Conservation (phyloP, 495 filamentous ascomycete genomes). For the Daldinia vernicosa region DNA sequence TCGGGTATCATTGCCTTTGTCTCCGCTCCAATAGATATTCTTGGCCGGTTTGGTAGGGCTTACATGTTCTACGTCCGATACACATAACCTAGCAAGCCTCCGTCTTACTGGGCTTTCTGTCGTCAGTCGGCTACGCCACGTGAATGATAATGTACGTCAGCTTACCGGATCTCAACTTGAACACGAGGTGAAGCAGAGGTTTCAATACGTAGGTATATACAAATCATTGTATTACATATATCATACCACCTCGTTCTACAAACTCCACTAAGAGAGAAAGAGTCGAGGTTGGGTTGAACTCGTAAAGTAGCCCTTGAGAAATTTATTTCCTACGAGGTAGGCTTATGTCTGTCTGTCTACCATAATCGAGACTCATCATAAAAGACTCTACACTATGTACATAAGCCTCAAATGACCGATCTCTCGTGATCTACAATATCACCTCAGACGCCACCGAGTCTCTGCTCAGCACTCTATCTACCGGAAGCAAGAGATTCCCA, state of each 20-base stretch:
- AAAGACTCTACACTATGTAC: too few relatives aligned
- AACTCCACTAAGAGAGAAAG: not conserved
- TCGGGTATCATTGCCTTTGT: not conserved
- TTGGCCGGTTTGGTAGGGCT: too few relatives aligned
- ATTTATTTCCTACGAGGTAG: too few relatives aligned
- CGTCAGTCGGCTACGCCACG: not conserved
- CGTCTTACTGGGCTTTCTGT: not conserved
- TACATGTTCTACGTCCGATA: too few relatives aligned
- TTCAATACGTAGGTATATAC: not conserved
- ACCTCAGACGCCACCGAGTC: not conserved
- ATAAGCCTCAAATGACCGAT: not conserved
- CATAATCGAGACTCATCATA: too few relatives aligned
- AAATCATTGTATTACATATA: not conserved
- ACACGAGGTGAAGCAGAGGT: not conserved
- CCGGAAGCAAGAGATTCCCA: not conserved
- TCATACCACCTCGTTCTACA: not conserved
- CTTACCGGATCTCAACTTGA: not conserved
- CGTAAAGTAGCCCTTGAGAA: not conserved
- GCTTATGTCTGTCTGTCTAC: too few relatives aligned
- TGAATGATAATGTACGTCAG: not conserved
- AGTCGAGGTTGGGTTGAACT: not conserved
- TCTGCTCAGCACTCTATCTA: not conserved
- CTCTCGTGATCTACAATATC: constrained; percentile 1
- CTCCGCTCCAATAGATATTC: not conserved
- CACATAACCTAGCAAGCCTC: too few relatives aligned